Conservation (phyloP, 805 yeast genomes). For the Metschnikowia peoriensis region DNA sequence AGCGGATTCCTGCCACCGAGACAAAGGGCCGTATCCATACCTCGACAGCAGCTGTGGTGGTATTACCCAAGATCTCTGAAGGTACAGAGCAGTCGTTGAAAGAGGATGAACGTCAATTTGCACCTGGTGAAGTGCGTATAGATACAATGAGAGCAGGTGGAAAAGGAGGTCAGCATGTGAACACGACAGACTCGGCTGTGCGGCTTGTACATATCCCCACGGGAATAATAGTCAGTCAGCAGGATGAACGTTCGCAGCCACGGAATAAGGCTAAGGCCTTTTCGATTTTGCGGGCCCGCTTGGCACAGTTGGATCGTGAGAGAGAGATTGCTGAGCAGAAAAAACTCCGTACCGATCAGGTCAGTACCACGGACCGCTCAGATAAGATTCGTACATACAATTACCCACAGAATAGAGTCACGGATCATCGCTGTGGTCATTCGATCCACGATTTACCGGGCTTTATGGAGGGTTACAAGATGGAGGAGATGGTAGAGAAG, state of each 20-base stretch:
- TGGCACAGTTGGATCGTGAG: slow-evolving; percentile 76
- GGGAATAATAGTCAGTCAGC: slow-evolving; percentile 85
- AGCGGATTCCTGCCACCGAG: slow-evolving; percentile 90
- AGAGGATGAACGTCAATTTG: slow-evolving; percentile 66
- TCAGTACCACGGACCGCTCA: slow-evolving; percentile 81
- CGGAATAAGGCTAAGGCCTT: slow-evolving; percentile 91
- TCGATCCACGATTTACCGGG: slow-evolving; percentile 68
- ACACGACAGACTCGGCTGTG: slow-evolving; percentile 96
- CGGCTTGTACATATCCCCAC: slow-evolving; percentile 89
- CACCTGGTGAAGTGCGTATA: slow-evolving; percentile 83
- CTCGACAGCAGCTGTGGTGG: slow-evolving; percentile 93
- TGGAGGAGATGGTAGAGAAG: slow-evolving; percentile 35
- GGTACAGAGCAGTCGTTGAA: slow-evolving; percentile 46
- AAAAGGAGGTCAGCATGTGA: slow-evolving; percentile 97
- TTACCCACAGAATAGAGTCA: slow-evolving; percentile 86
- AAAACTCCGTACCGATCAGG: slow-evolving; percentile 74
- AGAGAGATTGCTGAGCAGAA: slow-evolving; percentile 65
- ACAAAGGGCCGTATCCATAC: slow-evolving; percentile 93
- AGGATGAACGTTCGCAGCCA: slow-evolving; percentile 94
- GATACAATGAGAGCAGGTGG: slow-evolving; percentile 99
- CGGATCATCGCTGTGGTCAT: slow-evolving; percentile 88
- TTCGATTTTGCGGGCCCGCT: slow-evolving; percentile 71
- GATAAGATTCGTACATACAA: slow-evolving; percentile 95
- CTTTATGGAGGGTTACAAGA: slow-evolving; percentile 36
- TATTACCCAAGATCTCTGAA: slow-evolving; percentile 75